Percentiles rank a stretch among this genome's conserved stretches.
phyloP scores from a whole-genome alignment of 108 stramenopile species.

The Cylindrotheca closterium region DNA sequence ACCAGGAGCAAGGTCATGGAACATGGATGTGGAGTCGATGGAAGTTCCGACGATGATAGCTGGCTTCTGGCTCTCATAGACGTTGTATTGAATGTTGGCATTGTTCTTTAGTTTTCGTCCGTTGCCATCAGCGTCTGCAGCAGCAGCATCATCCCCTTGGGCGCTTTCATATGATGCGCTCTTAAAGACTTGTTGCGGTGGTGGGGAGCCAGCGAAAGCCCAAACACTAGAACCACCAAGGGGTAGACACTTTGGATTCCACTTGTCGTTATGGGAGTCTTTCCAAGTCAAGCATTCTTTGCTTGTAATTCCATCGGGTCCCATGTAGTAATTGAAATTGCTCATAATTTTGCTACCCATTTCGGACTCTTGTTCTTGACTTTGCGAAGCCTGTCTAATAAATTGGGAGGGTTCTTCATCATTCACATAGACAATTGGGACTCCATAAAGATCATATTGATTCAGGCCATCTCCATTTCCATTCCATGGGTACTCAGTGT shows the following conservation, averaged over 20 bases:
- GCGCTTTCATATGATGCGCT: slow-evolving; percentile 6
- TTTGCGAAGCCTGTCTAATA: slow-evolving; percentile 40
- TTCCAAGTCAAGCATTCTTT: slow-evolving; percentile 68
- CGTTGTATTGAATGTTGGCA: not conserved
- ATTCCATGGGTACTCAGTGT: slow-evolving; percentile 73
- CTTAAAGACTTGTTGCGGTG: not conserved
- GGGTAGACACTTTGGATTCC: slow-evolving; percentile 81
- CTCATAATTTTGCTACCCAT: slow-evolving; percentile 41
- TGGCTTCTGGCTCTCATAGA: slow-evolving; percentile 26
- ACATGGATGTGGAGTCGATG: slow-evolving; percentile 82
- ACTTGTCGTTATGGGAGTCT: slow-evolving; percentile 55
- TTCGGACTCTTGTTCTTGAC: slow-evolving; percentile 4
- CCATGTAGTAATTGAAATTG: slow-evolving; percentile 89
- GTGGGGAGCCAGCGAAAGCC: slow-evolving; percentile 72
- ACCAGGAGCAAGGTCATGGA: slow-evolving; percentile 77
- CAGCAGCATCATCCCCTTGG: slow-evolving; percentile 13
- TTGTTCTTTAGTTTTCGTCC: not conserved
- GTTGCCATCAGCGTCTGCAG: slow-evolving; percentile 9
- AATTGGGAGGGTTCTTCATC: slow-evolving; percentile 44
- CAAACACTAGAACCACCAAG: slow-evolving; percentile 82
- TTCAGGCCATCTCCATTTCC: slow-evolving; percentile 58
- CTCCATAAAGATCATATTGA: slow-evolving; percentile 62
- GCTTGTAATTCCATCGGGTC: slow-evolving; percentile 51
- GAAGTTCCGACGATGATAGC: slow-evolving; percentile 55
- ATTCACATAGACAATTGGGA: slow-evolving; percentile 68